These are phyloP conservation scores for Aspergillus hancockii DNA, from an alignment of 495 filamentous ascomycete genomes.

Conservation along the genomic window DNA sequence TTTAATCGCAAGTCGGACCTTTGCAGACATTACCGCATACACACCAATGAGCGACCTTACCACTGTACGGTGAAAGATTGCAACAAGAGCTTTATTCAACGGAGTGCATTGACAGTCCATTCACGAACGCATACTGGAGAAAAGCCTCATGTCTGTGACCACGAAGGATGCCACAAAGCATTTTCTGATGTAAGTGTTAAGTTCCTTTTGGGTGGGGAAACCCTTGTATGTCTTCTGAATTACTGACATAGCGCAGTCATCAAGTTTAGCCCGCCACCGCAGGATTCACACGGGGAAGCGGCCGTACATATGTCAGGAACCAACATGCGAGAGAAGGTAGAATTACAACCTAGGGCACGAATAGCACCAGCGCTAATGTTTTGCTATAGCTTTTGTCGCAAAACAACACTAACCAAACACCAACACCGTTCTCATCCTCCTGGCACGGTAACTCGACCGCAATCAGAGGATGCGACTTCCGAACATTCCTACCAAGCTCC, in stretches of 20 bases:
- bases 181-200: slow-evolving; percentile 76
- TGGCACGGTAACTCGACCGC: slow-evolving; percentile 49
- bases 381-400: slow-evolving; percentile 72
- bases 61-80: slow-evolving; percentile 68
- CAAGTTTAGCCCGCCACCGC: slow-evolving; percentile 81
- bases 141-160: slow-evolving; percentile 83
- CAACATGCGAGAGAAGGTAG: slow-evolving; percentile 80
- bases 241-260: slow-evolving; percentile 58
- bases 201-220: neutral
- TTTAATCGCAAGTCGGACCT: slow-evolving; percentile 95
- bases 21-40: slow-evolving; percentile 84
- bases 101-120: slow-evolving; percentile 85
- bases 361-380: slow-evolving; percentile 8
- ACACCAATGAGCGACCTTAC: slow-evolving; percentile 87
- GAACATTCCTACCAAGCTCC: slow-evolving; percentile 40
- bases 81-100: slow-evolving; percentile 87
- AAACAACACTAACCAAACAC: slow-evolving; percentile 87
- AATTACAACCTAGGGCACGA: slow-evolving; percentile 6
- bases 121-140: slow-evolving; percentile 86
- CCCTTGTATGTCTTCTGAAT: neutral
- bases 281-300: slow-evolving; percentile 85
- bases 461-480: slow-evolving; percentile 44
- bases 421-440: slow-evolving; percentile 68
- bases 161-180: slow-evolving; percentile 76
- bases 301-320: slow-evolving; percentile 78